phyloP scores from a whole-genome alignment of 1,284 basidiomycete genomes.

The Microbotryomycetes sp. region DNA sequence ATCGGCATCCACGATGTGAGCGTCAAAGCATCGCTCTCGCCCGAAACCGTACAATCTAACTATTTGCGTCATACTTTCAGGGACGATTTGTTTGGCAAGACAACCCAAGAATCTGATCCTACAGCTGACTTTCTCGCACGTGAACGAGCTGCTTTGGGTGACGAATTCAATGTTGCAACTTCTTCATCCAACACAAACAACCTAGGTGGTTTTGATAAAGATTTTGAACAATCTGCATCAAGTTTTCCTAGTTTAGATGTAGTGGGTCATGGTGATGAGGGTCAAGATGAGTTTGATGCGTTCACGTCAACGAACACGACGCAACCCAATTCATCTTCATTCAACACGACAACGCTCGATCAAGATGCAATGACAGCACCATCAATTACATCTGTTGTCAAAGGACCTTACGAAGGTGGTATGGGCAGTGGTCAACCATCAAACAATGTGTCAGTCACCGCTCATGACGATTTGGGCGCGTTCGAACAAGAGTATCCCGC shows the following conservation, averaged over 20 bases:
- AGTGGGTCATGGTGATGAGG: conserved; percentile 62
- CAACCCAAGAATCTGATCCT: conserved; percentile 27
- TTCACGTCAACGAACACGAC: conserved; percentile 44
- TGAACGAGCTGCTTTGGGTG: conserved; percentile 24
- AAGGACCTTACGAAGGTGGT: conserved; percentile 16
- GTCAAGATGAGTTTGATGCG: conserved; percentile 47
- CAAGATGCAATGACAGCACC: conserved; percentile 28
- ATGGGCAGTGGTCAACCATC: conserved; percentile 57
- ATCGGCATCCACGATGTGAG: too few relatives aligned
- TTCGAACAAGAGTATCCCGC: conserved; percentile 91
- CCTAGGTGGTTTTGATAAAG: conserved; percentile 16
- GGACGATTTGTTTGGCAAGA: not conserved
- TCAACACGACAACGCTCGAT: not conserved
- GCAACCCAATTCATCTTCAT: conserved; percentile 13
- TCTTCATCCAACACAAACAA: not conserved
- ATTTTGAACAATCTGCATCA: conserved; percentile 49
- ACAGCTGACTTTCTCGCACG: conserved; percentile 31
- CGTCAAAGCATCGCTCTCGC: too few relatives aligned
- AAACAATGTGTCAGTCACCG: conserved; percentile 75
- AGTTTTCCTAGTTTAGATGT: conserved; percentile 80
- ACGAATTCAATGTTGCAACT: conserved; percentile 7
- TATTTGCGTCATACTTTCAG: too few relatives aligned
- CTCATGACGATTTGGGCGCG: conserved; percentile 69
- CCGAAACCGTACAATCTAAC: too few relatives aligned
- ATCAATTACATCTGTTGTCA: conserved; percentile 27